Percentiles rank a stretch among this genome's conserved stretches.
Conservation (phyloP, 2,329 filamentous ascomycete genomes). For the Bipolaris oryzae region DNA sequence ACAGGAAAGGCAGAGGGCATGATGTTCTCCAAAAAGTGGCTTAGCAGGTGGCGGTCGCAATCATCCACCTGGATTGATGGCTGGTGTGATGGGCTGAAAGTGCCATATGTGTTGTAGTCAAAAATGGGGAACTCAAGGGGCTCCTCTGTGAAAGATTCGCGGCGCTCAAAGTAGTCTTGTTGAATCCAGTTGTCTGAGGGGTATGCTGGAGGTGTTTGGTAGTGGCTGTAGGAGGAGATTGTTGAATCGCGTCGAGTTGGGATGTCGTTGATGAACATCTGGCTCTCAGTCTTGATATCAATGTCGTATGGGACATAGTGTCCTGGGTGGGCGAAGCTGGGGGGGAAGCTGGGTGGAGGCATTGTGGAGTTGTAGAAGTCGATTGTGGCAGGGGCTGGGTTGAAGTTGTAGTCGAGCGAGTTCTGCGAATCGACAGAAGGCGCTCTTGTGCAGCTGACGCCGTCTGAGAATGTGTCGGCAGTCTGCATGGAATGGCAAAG, state of each 20-base stretch:
- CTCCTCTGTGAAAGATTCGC: conserved; percentile 67
- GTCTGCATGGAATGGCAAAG: conserved; percentile 82
- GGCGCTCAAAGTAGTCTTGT: conserved; percentile 70
- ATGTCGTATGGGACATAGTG: conserved; percentile 84
- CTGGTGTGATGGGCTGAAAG: conserved; percentile 66
- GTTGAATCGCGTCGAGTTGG: conserved; percentile 85
- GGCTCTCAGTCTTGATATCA: conserved; percentile 92
- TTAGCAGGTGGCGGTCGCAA: conserved; percentile 81
- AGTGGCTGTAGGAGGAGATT: conserved; percentile 92
- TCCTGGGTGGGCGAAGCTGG: conserved; percentile 59
- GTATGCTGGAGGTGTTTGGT: conserved; percentile 75
- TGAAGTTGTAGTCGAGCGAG: conserved; percentile 68
- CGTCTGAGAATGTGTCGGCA: conserved; percentile 79
- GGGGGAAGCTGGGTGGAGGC: conserved; percentile 58
- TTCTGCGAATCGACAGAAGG: conserved; percentile 82
- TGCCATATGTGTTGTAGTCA: conserved; percentile 74
- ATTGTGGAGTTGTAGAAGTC: conserved; percentile 66
- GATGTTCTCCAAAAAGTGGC: conserved; percentile 89
- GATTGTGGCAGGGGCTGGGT: conserved; percentile 60
- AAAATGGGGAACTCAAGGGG: conserved; percentile 77
- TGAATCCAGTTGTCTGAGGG: conserved; percentile 74
- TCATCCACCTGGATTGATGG: conserved; percentile 84
- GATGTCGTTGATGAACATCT: conserved; percentile 91
- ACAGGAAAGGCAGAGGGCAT: conserved; percentile 90
- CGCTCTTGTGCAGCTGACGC: conserved; percentile 70